Evolutionary conservation across 371 early-diverging fungal species (phyloP).

Genomic region (Rhizopus arrhizus): DNA sequence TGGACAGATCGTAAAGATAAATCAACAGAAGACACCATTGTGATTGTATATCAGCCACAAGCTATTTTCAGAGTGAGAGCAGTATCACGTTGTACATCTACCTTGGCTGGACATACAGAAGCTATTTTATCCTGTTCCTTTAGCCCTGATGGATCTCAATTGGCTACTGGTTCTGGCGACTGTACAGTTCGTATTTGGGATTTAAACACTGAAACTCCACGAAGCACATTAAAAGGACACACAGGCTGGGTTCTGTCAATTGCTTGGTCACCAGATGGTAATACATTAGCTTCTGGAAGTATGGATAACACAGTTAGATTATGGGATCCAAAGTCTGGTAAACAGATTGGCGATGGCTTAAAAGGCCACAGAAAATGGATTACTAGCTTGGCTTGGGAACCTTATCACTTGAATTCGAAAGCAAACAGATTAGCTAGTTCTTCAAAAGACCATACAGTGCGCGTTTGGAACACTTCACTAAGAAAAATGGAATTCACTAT

Average conservation of each 20-base stretch:
- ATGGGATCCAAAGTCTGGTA: slow-evolving; percentile 88
- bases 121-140: slow-evolving; percentile 88
- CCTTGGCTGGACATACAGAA: slow-evolving; percentile 91
- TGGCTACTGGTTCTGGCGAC: slow-evolving; percentile 96
- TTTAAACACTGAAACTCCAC: slow-evolving; percentile 91
- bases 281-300: slow-evolving; percentile 85
- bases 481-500: slow-evolving; percentile 80
- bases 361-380: slow-evolving; percentile 89
- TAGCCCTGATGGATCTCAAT: slow-evolving; percentile 88
- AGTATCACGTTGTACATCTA: slow-evolving; percentile 87
- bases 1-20: slow-evolving; percentile 74
- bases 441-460: slow-evolving; percentile 94
- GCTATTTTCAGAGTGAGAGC: slow-evolving; percentile 92
- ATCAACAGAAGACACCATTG: slow-evolving; percentile 83
- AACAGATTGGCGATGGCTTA: slow-evolving; percentile 76
- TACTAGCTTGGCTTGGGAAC: slow-evolving; percentile 92
- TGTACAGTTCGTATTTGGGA: slow-evolving; percentile 97
- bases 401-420: slow-evolving; percentile 79
- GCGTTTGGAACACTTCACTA: slow-evolving; percentile 91
- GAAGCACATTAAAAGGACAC: slow-evolving; percentile 75
- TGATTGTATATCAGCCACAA: slow-evolving; percentile 90
- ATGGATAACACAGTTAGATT: slow-evolving; percentile 92
- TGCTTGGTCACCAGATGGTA: slow-evolving; percentile 92
- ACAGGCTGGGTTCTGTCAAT: slow-evolving; percentile 93
- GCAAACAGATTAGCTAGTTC: slow-evolving; percentile 86